These are phyloP conservation scores for Chlorella ohadii DNA, from an alignment of 139 green algal species.

Conservation along the genomic window DNA sequence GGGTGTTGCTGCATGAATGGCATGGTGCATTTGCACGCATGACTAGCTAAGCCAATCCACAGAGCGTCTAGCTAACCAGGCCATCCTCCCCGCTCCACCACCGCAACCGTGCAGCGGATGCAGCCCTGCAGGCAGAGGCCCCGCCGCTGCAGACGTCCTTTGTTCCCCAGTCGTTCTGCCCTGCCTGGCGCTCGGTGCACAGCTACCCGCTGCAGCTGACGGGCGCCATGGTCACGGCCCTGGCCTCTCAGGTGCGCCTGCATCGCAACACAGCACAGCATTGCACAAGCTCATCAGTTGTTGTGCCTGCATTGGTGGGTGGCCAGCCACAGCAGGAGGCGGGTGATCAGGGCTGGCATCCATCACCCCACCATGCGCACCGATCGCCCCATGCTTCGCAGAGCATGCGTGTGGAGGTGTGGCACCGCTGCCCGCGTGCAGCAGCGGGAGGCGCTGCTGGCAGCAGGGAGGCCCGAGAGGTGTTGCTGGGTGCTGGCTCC, in stretches of 20 bases:
- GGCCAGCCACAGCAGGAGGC: no score
- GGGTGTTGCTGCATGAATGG: no score
- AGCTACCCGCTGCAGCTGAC: constrained; percentile 25
- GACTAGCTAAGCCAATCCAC: no score
- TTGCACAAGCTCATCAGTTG: no score
- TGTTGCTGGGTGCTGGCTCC: constrained; percentile 2
- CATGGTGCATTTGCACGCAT: no score
- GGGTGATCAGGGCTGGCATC: no score
- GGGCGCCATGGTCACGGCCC: background rate
- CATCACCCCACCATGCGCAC: no score
- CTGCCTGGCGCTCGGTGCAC: constrained; percentile 4
- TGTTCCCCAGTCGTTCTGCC: constrained; percentile 14
- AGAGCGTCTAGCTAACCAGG: no score
- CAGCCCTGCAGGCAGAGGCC: background rate
- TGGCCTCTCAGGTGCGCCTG: background rate
- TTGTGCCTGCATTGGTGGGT: no score
- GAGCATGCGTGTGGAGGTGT: constrained; percentile 26
- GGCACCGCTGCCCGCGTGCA: constrained; percentile 16
- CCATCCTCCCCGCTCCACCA: background rate
- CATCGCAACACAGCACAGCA: no score
- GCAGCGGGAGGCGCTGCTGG: background rate
- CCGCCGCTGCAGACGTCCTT: constrained; percentile 27
- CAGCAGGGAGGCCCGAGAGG: constrained; percentile 7
- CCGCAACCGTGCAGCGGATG: background rate
- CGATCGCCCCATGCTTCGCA: background rate